Evolutionary conservation across 441 rosid genomes (phyloP).

Genomic region (Theobroma grandiflorum): DNA sequence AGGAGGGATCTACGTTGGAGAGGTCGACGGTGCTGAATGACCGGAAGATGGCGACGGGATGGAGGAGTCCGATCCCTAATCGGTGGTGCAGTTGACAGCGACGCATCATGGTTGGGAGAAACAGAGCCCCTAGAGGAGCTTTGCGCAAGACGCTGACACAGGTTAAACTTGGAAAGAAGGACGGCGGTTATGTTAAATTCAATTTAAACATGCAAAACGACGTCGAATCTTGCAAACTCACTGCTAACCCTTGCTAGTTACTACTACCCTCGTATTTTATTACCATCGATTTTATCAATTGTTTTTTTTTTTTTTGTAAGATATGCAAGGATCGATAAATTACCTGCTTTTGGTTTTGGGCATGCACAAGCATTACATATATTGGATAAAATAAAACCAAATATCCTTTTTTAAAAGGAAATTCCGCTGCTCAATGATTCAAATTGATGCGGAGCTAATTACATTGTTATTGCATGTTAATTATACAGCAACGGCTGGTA

Average conservation of each 20-base stretch:
- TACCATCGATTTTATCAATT: neutral
- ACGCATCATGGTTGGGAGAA: slow-evolving; percentile 13
- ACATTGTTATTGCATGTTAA: neutral
- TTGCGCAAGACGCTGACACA: neutral
- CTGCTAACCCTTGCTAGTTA: neutral
- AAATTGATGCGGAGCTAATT: neutral
- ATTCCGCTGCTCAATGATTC: too few species aligned
- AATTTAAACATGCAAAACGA: neutral
- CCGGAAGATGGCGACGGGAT: slow-evolving; percentile 26
- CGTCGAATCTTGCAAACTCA: neutral
- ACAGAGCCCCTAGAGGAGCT: neutral
- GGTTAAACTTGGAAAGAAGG: neutral
- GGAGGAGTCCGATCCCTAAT: slow-evolving; percentile 20
- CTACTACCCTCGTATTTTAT: neutral
- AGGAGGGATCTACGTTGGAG: slow-evolving; percentile 18
- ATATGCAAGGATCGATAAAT: too few species aligned
- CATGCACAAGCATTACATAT: too few species aligned
- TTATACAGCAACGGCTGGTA: slow-evolving; percentile 16
- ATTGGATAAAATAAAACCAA: too few species aligned
- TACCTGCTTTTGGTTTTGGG: too few species aligned
- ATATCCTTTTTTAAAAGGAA: too few species aligned
- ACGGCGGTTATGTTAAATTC: neutral
- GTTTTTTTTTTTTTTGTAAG: neutral
- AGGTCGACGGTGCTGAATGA: slow-evolving; percentile 34
- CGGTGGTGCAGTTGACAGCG: neutral